Conservation (phyloP, 805 yeast species). For the Helenozyma rhizophorensis region DNA sequence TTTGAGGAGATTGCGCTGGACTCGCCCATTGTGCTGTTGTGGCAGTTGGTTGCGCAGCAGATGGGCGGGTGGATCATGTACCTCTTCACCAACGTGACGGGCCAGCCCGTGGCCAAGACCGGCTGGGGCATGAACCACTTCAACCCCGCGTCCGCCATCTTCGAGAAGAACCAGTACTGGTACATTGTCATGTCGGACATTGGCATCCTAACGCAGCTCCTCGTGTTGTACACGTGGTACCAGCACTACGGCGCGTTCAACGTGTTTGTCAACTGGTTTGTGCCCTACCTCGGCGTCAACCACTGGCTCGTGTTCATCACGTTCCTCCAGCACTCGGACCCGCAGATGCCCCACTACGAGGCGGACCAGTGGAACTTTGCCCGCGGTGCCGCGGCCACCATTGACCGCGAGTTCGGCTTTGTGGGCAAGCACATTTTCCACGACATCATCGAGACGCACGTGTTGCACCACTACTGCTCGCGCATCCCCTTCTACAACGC, state of each 20-base stretch:
- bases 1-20: slow-evolving; percentile 64
- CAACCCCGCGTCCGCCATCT: slow-evolving; percentile 68
- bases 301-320: slow-evolving; percentile 91
- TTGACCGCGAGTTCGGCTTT: slow-evolving; percentile 80
- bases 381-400: slow-evolving; percentile 86
- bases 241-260: slow-evolving; percentile 59
- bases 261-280: slow-evolving; percentile 62
- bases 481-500: slow-evolving; percentile 87
- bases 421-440: slow-evolving; percentile 77
- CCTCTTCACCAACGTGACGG: slow-evolving; percentile 68
- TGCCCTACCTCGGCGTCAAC: slow-evolving; percentile 78
- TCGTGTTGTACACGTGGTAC: slow-evolving; percentile 57
- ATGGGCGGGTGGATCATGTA: slow-evolving; percentile 72
- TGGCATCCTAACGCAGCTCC: slow-evolving; percentile 54
- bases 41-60: slow-evolving; percentile 60
- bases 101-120: slow-evolving; percentile 54
- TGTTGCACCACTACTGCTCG: slow-evolving; percentile 77
- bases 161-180: slow-evolving; percentile 69
- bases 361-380: slow-evolving; percentile 77
- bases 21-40: slow-evolving; percentile 65
- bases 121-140: slow-evolving; percentile 59
- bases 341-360: slow-evolving; percentile 75
- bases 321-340: slow-evolving; percentile 78
- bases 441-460: slow-evolving; percentile 88
- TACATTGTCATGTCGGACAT: slow-evolving; percentile 68